These are phyloP conservation scores for Priceomyces carsonii DNA, from an alignment of 805 yeast genomes.

Conservation along the genomic window DNA sequence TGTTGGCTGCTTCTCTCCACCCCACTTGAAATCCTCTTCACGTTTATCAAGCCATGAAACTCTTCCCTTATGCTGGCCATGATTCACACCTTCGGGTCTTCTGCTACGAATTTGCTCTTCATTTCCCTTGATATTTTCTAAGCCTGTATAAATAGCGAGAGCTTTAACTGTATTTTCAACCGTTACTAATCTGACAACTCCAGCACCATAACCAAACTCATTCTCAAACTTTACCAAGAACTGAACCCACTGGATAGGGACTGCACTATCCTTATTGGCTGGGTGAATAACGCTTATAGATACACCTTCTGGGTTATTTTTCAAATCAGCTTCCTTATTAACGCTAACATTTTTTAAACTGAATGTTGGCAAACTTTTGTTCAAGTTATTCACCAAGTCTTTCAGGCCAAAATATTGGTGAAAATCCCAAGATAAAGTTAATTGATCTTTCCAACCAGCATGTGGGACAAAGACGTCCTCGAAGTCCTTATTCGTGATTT, in stretches of 20 bases:
- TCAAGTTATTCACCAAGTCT: constrained; percentile 9
- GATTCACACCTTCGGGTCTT: constrained; percentile 38
- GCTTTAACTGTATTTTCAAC: constrained; percentile 26
- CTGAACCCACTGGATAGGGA: constrained; percentile 38
- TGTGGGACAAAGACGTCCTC: no score
- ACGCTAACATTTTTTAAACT: constrained; percentile 25
- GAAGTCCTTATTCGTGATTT: no score
- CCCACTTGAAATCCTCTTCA: constrained; percentile 25
- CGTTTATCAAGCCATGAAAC: constrained; percentile 41
- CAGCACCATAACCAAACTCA: constrained; percentile 34
- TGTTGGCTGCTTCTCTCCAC: constrained; percentile 36
- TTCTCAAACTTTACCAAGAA: constrained; percentile 28
- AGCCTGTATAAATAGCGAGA: constrained; percentile 29
- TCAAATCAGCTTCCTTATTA: constrained; percentile 27
- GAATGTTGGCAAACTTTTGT: constrained; percentile 14
- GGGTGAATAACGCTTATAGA: constrained; percentile 25
- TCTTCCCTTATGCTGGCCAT: constrained; percentile 39
- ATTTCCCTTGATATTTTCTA: constrained; percentile 30
- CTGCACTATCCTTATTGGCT: constrained; percentile 17
- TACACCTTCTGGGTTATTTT: constrained; percentile 27
- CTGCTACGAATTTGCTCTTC: constrained; percentile 32
- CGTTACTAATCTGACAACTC: constrained; percentile 29
- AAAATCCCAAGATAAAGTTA: constrained; percentile 31
- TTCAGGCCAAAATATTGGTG: constrained; percentile 31
- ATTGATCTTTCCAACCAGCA: constrained; percentile 42